Evolutionary conservation across 2,329 filamentous ascomycete species (phyloP), one percentile per base, ranked within the genome.

Genomic region (Claviceps humidiphila): DNA sequence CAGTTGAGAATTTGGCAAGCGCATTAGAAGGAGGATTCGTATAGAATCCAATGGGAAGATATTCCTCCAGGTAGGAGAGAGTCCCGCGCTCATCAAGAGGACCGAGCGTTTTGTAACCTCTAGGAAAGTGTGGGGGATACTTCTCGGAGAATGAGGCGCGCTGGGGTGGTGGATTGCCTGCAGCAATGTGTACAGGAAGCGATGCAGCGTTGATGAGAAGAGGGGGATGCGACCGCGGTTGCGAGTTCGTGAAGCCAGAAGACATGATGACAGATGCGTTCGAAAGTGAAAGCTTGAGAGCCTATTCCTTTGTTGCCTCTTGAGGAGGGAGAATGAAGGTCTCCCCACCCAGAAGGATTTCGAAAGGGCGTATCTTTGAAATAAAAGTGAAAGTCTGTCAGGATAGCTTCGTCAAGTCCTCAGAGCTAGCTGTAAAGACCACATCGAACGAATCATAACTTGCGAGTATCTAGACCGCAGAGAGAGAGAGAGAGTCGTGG

Each of bases 1-100:
- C 43, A 11, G 71, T 74, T 3, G 71, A 74, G 58, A 75, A 71
- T 38, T 67, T 57, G 9, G 68, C 71, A 9, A 45, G 57, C 5
- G 65, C 63, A 4, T 61, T 53, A 1, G 50, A 14, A 0, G 63
- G 64, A 5, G 67, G 61, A 7, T 62, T 62, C 7, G 56, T 66
- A 58, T 71, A 74, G 57, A 71, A 71, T 6, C 62, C 62, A 6
- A 63, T 52, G 1, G 64, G 61, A 13, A 72, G 63, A 44, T 66
- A 56, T 52, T 68, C 61, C 52, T 71, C 69, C 4, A 68, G 20
- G 41, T 69, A 70, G 4, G 56, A 58, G 26, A 64, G 56, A 1
- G 59, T 55, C 4, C 62, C 59, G 11, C 60, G 63, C 7, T 58
- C 53, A 1, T 55, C 48, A 2, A 61, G 55, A 34, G 59, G 51